A percentile compares a stretch with the other conserved stretches of the same genome.
Conservation (phyloP, 768 basidiomycete species). For the Postia placenta region DNA sequence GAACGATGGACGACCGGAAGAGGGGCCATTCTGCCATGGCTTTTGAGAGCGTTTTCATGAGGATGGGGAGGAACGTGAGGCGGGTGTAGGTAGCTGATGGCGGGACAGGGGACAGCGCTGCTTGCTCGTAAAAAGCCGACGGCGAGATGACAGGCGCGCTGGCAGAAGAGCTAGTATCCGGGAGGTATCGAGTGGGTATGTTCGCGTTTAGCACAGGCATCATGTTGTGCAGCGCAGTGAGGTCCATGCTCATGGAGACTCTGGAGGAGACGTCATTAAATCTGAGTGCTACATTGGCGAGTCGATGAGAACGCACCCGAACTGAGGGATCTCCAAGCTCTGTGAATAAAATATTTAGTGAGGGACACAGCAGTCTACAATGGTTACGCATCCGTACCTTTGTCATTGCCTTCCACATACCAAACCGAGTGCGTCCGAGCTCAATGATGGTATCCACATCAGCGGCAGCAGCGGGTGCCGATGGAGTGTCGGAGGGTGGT, state of each 20-base stretch:
- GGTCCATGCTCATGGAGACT: conserved; percentile 70
- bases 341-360: conserved; percentile 25
- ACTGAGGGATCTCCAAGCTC: conserved; percentile 85
- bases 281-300: background rate
- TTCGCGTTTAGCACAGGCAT: conserved; percentile 60
- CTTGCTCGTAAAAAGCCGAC: conserved; percentile 32
- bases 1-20: conserved; percentile 70
- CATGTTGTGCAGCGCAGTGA: conserved; percentile 60
- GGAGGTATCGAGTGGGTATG: conserved; percentile 56
- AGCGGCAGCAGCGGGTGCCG: conserved; percentile 7
- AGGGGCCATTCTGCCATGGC: conserved; percentile 84
- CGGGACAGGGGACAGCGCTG: conserved; percentile 38
- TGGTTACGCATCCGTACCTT: conserved; percentile 41
- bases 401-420: conserved; percentile 89
- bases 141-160: conserved; percentile 29
- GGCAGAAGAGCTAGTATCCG: conserved; percentile 28
- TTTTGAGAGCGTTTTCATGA: conserved; percentile 75
- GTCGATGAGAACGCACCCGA: conserved; percentile 45
- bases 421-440: conserved; percentile 68
- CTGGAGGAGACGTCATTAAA: conserved; percentile 26
- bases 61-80: conserved; percentile 77
- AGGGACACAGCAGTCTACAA: background rate
- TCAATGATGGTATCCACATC: conserved; percentile 56
- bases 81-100: conserved; percentile 51
- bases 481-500: background rate